Percentiles rank a stretch among this genome's conserved stretches.
Evolutionary conservation across 495 filamentous ascomycete species (phyloP).

Genomic region (Hypoxylon rickii): DNA sequence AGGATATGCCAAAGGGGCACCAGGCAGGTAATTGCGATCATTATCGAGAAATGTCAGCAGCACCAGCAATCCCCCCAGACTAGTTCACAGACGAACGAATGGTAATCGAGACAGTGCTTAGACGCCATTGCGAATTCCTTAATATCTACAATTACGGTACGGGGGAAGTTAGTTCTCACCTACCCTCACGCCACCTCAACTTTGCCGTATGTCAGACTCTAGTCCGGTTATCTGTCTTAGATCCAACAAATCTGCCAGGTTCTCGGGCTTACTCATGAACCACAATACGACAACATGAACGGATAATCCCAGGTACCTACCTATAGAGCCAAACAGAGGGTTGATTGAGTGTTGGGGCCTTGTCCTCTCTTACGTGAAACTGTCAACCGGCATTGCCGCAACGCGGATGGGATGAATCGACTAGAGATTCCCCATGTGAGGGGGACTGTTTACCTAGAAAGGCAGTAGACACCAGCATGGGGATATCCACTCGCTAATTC

Average conservation of each 20-base stretch:
- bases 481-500: too few relatives aligned
- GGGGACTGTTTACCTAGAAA: slow-evolving; percentile 4
- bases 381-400: slow-evolving; percentile 19
- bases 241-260: too few relatives aligned
- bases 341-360: background rate
- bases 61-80: background rate
- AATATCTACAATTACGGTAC: slow-evolving; percentile 19
- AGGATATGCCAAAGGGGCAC: too few relatives aligned
- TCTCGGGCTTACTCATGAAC: too few relatives aligned
- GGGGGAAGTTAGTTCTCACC: too few relatives aligned
- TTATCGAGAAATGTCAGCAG: slow-evolving; percentile 16
- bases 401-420: slow-evolving; percentile 13
- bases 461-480: too few relatives aligned
- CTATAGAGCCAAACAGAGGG: too few relatives aligned
- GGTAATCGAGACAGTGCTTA: slow-evolving; percentile 11
- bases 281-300: too few relatives aligned
- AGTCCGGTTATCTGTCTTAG: too few relatives aligned
- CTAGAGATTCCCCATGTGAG: slow-evolving; percentile 4
- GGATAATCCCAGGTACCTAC: too few relatives aligned
- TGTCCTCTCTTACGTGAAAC: slow-evolving; percentile 17
- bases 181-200: too few relatives aligned
- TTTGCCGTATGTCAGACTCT: too few relatives aligned
- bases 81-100: slow-evolving; percentile 13
- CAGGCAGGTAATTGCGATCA: slow-evolving; percentile 9
- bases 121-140: slow-evolving; percentile 4